Evolutionary conservation across 805 yeast species (phyloP), one percentile per base, ranked within the genome.

Genomic region (Grigorovia humatica): DNA sequence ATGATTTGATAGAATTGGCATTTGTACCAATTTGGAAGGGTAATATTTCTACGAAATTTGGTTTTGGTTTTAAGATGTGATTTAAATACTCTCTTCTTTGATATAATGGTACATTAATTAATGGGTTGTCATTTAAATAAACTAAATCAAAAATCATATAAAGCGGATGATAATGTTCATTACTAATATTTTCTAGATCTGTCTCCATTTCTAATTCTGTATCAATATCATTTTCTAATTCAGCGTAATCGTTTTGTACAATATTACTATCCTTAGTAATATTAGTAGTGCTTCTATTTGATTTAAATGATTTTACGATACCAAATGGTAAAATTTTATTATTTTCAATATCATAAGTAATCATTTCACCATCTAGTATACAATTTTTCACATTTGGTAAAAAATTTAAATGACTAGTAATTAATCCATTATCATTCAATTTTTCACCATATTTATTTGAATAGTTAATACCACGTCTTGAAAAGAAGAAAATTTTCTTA

Each of bases 331-430:
- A 69, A 4, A 88, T 73, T 1, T 70, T 69, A 40, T 76, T 63
- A 52, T 73, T 68, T 46, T 66, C 71, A 50, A 79, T 78, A 66
- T 90, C 96, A 76, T 80, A 89, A 0, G 95, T 88, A 1, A 91
- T 82, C 91, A 91, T 87, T 66, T 91, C 99, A 0, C 98, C 97
- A 68, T 91, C 99, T 4, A 91, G 61, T 0, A 72, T 70, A 51
- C 70, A 67, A 19, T 66, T 70, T 44, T 60, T 61, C 3, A 75
- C 76, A 29, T 61, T 60, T 2, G 55, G 48, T 2, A 74, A 70
- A 6, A 73, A 62, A 1, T 63, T 56, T 41, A 85, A 60, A 57
- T 78, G 72, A 45, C 74, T 76, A 0, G 88, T 75, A 11, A 85
- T 69, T 2, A 82, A 71, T 0, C 87, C 88, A 19, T 38, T 38